Conservation (phyloP, 2,329 filamentous ascomycete species). For the Claviceps cyperi region DNA sequence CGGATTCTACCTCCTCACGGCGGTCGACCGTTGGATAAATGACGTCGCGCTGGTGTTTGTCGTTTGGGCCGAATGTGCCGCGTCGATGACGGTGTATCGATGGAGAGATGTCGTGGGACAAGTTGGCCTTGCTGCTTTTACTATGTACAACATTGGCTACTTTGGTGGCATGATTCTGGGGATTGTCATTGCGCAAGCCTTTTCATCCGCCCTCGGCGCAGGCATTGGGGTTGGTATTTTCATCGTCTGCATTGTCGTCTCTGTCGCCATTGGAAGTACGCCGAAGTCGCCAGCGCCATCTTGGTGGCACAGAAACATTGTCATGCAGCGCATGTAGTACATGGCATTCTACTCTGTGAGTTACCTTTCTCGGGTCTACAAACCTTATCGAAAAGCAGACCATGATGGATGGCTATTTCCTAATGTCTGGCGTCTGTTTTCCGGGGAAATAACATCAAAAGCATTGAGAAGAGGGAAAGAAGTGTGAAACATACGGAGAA, state of each 20-base stretch:
- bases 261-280: slow-evolving; percentile 26
- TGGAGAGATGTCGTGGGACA: slow-evolving; percentile 32
- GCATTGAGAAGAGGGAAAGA: too few species aligned
- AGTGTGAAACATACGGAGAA: neutral
- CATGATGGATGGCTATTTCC: too few species aligned
- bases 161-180: slow-evolving; percentile 38
- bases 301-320: slow-evolving; percentile 25
- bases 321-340: slow-evolving; percentile 33
- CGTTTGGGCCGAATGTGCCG: slow-evolving; percentile 36
- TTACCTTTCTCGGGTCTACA: too few species aligned
- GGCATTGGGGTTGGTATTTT: slow-evolving; percentile 39
- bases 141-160: slow-evolving; percentile 35
- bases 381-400: too few species aligned
- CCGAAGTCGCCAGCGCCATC: slow-evolving; percentile 26
- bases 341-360: slow-evolving; percentile 44
- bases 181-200: slow-evolving; percentile 32
- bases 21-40: slow-evolving; percentile 41
- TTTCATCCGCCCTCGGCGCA: slow-evolving; percentile 29
- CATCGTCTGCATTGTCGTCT: slow-evolving; percentile 23
- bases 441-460: too few species aligned
- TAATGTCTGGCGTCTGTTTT: too few species aligned
- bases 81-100: slow-evolving; percentile 37
- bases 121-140: slow-evolving; percentile 27
- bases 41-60: slow-evolving; percentile 40
- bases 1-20: slow-evolving; percentile 39